Base-by-base conservation (phyloP, 306 rosid species). In the Malus fusca region DNA sequence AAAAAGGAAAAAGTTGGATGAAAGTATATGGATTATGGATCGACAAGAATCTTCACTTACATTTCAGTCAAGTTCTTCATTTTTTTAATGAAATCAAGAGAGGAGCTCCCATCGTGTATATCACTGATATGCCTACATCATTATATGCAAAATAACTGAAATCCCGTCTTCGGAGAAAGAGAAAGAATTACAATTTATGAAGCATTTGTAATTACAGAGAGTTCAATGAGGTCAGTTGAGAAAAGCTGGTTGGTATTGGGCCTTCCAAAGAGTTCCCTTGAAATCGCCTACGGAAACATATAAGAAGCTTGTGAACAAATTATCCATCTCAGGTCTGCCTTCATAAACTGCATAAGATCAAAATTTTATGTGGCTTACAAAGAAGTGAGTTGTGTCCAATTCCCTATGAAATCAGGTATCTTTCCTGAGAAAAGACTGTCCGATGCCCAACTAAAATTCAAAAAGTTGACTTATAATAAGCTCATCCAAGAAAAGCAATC, bases 331-430 rank as follows among this genome's bases (percentile, higher is more conserved):
- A 65, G 48, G 37, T 15, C 11, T 37, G 26, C 69, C 6, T 72
- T 5, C 35, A 55, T 37, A 37, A 30, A n/a, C 33, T 60, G 35
- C 68, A 15, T 1, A 15, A 30, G 5, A 17, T 53, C 1, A 8
- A 25, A 17, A 1, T 0, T 12, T n/a, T 33, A 14, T 22, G 28
- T 26, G 33, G 33, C 77, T 70, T 76, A 81, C 84, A 81, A 23
- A 15, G 11, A 0, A 5, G 44, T 81, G 12, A 81, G 77, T 4
- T 44, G 55, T 43, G 70, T 81, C 84, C 84, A 81, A 52, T 76
- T 81, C 31, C 80, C 84, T 3, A 81, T 76, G 63, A 81, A 81
- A 40, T 66, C 66, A 1, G 80, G 84, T 71, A 81, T 81, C 43
- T 55, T 81, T 11, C 84, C 84, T 2, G 77, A 26, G n/a, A 81